phyloP scores from a whole-genome alignment of 352 stramenopile genomes.

The Phytophthora parvispora region DNA sequence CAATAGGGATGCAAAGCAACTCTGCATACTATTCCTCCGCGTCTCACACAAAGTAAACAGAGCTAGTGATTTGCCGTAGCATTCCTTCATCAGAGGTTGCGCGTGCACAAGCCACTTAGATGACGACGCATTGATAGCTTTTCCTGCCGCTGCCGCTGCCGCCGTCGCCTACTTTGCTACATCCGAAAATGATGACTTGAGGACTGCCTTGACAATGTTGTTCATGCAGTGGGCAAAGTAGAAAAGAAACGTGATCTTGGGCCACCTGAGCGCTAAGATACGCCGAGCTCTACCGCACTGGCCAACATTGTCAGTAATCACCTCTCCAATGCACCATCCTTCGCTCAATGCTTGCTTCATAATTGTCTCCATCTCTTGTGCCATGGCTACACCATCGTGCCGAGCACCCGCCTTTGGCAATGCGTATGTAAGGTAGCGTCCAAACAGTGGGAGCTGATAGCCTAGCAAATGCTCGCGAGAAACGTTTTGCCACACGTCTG shows the following conservation, averaged over 20 bases:
- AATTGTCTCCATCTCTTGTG: slow-evolving; percentile 12
- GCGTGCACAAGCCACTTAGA: slow-evolving; percentile 2
- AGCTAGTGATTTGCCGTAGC: slow-evolving; percentile 2
- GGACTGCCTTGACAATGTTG: background rate
- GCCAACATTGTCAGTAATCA: slow-evolving; percentile 6
- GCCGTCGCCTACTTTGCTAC: background rate
- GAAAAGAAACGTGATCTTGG: background rate
- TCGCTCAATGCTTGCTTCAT: background rate
- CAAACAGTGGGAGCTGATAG: slow-evolving; percentile 9
- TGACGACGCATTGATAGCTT: slow-evolving; percentile 9
- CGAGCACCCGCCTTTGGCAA: background rate
- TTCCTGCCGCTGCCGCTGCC: background rate
- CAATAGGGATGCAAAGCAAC: slow-evolving; percentile 9
- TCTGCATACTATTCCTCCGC: slow-evolving; percentile 13
- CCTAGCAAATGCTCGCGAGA: slow-evolving; percentile 4
- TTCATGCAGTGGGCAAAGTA: background rate
- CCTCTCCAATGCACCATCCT: slow-evolving; percentile 2
- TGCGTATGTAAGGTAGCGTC: background rate
- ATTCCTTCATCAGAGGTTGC: background rate
- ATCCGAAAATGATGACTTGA: background rate
- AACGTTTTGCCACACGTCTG: slow-evolving; percentile 17
- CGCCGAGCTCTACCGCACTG: slow-evolving; percentile 6
- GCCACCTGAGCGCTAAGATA: slow-evolving; percentile 1
- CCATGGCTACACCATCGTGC: slow-evolving; percentile 4
- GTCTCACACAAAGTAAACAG: slow-evolving; percentile 12